Evolutionary conservation across 495 filamentous ascomycete species (phyloP).

Genomic region (Bathelium albidoporum): DNA sequence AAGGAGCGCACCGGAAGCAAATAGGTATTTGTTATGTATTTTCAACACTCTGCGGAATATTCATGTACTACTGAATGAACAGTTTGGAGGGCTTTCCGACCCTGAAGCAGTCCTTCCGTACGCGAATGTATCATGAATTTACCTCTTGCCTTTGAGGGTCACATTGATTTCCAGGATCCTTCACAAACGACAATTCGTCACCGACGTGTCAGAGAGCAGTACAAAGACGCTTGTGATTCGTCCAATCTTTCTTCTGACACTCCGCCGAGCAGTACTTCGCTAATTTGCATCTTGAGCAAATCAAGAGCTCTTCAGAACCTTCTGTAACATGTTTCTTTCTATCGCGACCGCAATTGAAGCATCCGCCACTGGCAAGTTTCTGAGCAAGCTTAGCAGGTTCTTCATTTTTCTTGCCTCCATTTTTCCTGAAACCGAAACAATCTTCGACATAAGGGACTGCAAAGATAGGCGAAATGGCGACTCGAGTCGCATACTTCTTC

Average conservation of each 20-base stretch:
- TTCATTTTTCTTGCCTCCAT: slow-evolving; percentile 1
- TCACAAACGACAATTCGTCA: no score
- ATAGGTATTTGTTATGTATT: no score
- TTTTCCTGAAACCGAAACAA: not conserved
- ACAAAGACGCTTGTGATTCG: slow-evolving; percentile 42
- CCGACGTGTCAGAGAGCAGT: no score
- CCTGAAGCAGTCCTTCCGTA: no score
- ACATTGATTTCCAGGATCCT: no score
- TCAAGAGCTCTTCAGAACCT: slow-evolving; percentile 21
- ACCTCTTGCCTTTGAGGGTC: no score
- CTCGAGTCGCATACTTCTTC: not conserved
- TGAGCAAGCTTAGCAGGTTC: not conserved
- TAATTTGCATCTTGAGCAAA: slow-evolving; percentile 42
- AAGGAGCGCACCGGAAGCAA: no score
- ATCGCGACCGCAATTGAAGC: slow-evolving; percentile 5
- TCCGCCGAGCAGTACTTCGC: slow-evolving; percentile 41
- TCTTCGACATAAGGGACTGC: slow-evolving; percentile 6
- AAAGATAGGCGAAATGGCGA: slow-evolving; percentile 6
- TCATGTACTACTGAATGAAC: no score
- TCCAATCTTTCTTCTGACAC: slow-evolving; percentile 52
- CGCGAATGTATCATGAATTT: no score
- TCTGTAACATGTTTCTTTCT: not conserved
- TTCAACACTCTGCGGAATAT: no score
- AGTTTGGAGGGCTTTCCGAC: no score
- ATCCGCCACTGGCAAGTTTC: not conserved